Evolutionary conservation across 2,329 filamentous ascomycete genomes (phyloP).

Genomic region (Fusarium circinatum): DNA sequence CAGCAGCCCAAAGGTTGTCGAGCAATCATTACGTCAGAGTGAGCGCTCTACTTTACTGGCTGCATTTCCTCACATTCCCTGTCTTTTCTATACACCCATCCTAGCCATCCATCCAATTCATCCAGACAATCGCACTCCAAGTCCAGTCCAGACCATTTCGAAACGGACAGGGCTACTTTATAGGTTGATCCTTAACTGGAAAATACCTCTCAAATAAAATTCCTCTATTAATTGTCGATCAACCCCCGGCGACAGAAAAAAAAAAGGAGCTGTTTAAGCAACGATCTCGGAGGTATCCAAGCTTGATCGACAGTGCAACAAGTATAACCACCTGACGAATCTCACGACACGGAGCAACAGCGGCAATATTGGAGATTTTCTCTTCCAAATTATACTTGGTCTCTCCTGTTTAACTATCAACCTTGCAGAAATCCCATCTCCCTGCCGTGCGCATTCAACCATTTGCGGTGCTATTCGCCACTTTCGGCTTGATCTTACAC

Average conservation of each 20-base stretch:
- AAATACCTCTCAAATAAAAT: conserved; percentile 13
- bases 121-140: conserved; percentile 17
- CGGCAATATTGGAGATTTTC: conserved; percentile 38
- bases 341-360: conserved; percentile 36
- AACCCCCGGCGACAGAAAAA: background rate
- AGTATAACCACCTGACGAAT: conserved; percentile 41
- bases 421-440: conserved; percentile 11
- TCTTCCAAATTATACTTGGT: conserved; percentile 2
- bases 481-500: conserved; percentile 21
- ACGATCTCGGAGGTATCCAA: conserved; percentile 42
- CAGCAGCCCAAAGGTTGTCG: background rate
- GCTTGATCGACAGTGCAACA: conserved; percentile 27
- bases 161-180: conserved; percentile 26
- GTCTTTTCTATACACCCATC: conserved; percentile 18
- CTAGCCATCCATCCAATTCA: background rate
- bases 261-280: conserved; percentile 25
- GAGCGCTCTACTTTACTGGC: conserved; percentile 29
- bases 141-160: conserved; percentile 13
- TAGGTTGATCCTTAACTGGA: conserved; percentile 20
- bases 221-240: conserved; percentile 11
- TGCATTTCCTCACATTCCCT: conserved; percentile 34
- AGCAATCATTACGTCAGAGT: conserved; percentile 42
- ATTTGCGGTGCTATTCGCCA: conserved; percentile 27
- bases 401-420: background rate
- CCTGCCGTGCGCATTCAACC: background rate